phyloP scores from a whole-genome alignment of 768 basidiomycete genomes.

The Tylopilus plumbeoviolaceoides region DNA sequence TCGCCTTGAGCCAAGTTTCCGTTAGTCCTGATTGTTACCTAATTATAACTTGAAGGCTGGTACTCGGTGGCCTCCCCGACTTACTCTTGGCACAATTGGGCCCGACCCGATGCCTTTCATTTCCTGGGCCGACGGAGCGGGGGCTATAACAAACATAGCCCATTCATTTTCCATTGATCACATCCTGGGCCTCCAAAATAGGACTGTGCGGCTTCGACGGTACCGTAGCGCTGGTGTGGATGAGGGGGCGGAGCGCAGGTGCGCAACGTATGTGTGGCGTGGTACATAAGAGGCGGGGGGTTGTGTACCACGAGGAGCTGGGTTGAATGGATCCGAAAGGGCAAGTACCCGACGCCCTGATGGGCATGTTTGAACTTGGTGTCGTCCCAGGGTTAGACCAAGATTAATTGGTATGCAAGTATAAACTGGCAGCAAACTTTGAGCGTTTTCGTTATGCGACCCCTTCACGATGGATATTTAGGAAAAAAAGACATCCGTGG shows the following conservation, averaged over 20 bases:
- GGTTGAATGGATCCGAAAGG: background rate
- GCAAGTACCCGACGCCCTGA: background rate
- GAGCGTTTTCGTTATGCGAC: no score
- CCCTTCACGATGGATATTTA: no score
- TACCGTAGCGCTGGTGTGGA: constrained; percentile 5
- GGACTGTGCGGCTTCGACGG: constrained; percentile 19
- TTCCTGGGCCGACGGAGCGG: constrained; percentile 1
- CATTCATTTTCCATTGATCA: constrained; percentile 1
- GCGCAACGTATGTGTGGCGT: constrained; percentile 12
- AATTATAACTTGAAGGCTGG: background rate
- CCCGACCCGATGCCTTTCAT: constrained; percentile 6
- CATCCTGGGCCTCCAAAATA: background rate
- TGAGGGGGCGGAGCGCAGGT: background rate
- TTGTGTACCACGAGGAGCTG: constrained; percentile 19
- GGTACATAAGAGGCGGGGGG: background rate
- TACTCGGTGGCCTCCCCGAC: background rate
- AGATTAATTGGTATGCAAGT: no score
- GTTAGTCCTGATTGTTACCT: constrained; percentile 1
- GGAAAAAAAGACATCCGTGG: background rate
- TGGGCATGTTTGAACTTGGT: no score
- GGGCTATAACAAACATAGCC: background rate
- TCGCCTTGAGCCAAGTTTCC: constrained; percentile 1
- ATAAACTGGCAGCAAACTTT: no score
- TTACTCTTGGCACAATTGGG: no score
- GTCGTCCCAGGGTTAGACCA: no score